A percentile compares a stretch with the other conserved stretches of the same genome.
phyloP scores from a whole-genome alignment of 1,139 yeast genomes.

The Pichia sp. region DNA sequence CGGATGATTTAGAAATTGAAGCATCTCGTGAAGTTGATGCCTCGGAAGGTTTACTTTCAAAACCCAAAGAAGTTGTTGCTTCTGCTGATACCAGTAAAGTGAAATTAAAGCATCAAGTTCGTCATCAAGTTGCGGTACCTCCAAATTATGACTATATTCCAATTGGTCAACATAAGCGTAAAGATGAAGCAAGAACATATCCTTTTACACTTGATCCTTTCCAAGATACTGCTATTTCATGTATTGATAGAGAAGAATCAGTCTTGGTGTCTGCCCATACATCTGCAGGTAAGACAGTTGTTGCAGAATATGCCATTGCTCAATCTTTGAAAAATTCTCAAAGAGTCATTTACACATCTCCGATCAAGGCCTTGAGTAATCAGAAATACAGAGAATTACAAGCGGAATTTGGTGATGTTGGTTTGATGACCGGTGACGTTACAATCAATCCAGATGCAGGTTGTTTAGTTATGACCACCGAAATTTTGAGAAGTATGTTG shows the following conservation, averaged over 20 bases:
- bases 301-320: constrained; percentile 98
- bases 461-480: constrained; percentile 96
- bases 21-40: constrained; percentile 83
- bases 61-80: constrained; percentile 8
- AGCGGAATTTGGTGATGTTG: constrained; percentile 81
- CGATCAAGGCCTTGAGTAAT: constrained; percentile 92
- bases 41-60: constrained; percentile 57
- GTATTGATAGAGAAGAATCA: constrained; percentile 93
- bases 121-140: constrained; percentile 97
- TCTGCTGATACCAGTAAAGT: constrained; percentile 29
- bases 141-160: constrained; percentile 84
- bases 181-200: constrained; percentile 73
- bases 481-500: constrained; percentile 88
- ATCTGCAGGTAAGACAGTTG: constrained; percentile 94
- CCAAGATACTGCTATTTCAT: constrained; percentile 95
- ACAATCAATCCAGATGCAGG: constrained; percentile 96
- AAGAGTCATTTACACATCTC: constrained; percentile 93
- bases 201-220: constrained; percentile 92
- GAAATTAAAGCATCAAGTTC: constrained; percentile 81
- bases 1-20: constrained; percentile 85
- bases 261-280: constrained; percentile 95
- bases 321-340: constrained; percentile 86
- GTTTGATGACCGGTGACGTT: constrained; percentile 95
- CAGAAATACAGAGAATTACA: constrained; percentile 91
- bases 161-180: constrained; percentile 74